Conservation (phyloP, 2,329 filamentous ascomycete genomes). For the Byssochlamys sp. region DNA sequence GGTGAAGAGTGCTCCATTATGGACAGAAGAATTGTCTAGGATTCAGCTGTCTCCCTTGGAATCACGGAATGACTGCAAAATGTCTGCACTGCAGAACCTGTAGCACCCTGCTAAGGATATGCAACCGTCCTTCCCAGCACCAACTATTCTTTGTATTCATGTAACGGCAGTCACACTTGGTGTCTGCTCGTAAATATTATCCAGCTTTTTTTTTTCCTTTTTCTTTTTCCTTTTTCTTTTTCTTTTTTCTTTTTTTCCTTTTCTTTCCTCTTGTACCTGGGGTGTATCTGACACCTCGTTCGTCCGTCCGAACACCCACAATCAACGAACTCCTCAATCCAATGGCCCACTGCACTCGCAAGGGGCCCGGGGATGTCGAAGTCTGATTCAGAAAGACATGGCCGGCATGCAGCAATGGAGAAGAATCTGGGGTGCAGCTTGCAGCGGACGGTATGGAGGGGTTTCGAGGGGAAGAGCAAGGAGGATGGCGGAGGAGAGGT, state of each 20-base stretch:
- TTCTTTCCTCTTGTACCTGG: background rate
- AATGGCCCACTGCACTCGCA: conserved; percentile 1
- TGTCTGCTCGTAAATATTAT: background rate
- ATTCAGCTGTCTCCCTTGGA: conserved; percentile 6
- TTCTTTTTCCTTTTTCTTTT: background rate
- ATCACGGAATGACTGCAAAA: background rate
- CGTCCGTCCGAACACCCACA: background rate
- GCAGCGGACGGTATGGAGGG: conserved; percentile 5
- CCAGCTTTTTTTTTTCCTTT: background rate
- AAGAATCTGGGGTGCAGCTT: conserved; percentile 19
- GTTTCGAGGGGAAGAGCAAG: conserved; percentile 7
- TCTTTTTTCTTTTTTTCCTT: background rate
- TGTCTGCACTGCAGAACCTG: background rate
- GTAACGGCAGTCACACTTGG: background rate
- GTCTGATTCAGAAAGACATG: conserved; percentile 3
- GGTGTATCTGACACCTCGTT: background rate
- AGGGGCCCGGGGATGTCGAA: conserved; percentile 2
- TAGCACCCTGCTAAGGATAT: background rate
- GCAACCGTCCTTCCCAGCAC: background rate
- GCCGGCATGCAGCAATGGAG: conserved; percentile 1
- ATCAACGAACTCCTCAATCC: background rate
- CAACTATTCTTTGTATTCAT: background rate
- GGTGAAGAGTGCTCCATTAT: conserved; percentile 88
- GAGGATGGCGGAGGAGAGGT: conserved; percentile 10
- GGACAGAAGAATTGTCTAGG: conserved; percentile 3